Evolutionary conservation across 1,284 basidiomycete genomes (phyloP), one percentile per base, ranked within the genome.

Genomic region (Cutaneotrichosporon arboriforme): DNA sequence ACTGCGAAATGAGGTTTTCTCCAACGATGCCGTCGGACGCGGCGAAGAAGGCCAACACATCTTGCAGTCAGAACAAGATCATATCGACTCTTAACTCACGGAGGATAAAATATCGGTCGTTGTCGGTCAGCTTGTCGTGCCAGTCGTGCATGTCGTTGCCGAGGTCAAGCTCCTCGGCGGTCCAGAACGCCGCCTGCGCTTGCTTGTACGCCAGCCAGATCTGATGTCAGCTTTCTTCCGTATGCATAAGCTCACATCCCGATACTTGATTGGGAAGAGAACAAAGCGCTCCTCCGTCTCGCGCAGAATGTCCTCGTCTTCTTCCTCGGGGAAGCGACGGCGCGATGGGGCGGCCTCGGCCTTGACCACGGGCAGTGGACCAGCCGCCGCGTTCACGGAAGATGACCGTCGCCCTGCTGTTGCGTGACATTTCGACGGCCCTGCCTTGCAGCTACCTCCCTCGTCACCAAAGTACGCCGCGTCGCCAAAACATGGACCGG

Each of bases 11-110:
- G 4, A 97, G 81, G 73, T 97, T 97, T 71, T 96, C 72, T 70
- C 96, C 94, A 61, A 97, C 91, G 49, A 97, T 97, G 35, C 93
- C 92, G 62, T 97, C 92, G 0, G 90, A 94, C 18, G 92, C 90
- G 21, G 93, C 90, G 64, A 97, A 97, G 77, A 97, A 97, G 3
- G 92, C 92, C 38, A 97, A 84, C 44, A 97, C 80, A 68, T 54
- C 64, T 67, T 37, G 21, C 7, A 8, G 45, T 63, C 52, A 65
- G 54, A 48, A 34, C 12, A 13, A 36, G 10, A 13, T n/a, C n/a
- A 7, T 12, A 41, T n/a, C 2, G 18, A 26, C 3, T 9, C 1
- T 13, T 4, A 57, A 60, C 38, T 84, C 43, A 63, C 93, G 89
- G 3, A 90, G 89, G 65, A 97, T 84, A 72, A 97, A 97, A 74